Conservation (phyloP, 2,329 filamentous ascomycete genomes). For the Xylaria sp. region DNA sequence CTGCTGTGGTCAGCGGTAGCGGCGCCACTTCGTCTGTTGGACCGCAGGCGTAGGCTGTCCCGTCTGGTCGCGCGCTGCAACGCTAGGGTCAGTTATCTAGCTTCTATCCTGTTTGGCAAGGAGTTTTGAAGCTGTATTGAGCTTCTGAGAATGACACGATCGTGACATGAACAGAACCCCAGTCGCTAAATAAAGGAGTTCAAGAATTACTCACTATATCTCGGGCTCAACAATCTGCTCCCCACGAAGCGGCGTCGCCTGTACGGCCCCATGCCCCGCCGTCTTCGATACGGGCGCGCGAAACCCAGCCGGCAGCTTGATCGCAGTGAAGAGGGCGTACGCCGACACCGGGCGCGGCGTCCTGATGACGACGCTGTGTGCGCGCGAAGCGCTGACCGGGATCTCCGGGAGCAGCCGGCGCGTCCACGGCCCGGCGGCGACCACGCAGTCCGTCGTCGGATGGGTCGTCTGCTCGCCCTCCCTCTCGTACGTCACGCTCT, state of each 20-base stretch:
- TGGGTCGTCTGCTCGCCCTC: conserved; percentile 43
- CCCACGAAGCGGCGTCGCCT: conserved; percentile 41
- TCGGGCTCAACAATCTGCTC: conserved; percentile 70
- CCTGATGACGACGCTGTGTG: conserved; percentile 59
- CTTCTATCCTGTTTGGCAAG: neutral
- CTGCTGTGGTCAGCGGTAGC: conserved; percentile 68
- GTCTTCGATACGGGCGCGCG: conserved; percentile 47
- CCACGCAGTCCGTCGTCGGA: conserved; percentile 48
- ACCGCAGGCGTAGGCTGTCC: conserved; percentile 81
- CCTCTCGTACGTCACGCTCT: conserved; percentile 48
- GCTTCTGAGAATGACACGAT: neutral
- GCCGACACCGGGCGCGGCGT: conserved; percentile 59
- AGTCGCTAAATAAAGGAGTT: neutral
- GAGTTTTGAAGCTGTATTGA: neutral
- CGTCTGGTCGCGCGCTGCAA: conserved; percentile 69
- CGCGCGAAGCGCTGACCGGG: conserved; percentile 55
- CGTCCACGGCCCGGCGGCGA: conserved; percentile 60
- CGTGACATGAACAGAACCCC: neutral
- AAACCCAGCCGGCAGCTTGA: conserved; percentile 68
- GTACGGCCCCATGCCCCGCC: conserved; percentile 24
- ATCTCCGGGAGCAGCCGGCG: conserved; percentile 55
- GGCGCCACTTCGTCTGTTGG: conserved; percentile 70
- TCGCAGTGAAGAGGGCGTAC: conserved; percentile 77
- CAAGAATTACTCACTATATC: conserved; percentile 64
- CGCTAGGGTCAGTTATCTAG: neutral